phyloP scores from a whole-genome alignment of 805 yeast genomes.

The Lachancea kluyveri region DNA sequence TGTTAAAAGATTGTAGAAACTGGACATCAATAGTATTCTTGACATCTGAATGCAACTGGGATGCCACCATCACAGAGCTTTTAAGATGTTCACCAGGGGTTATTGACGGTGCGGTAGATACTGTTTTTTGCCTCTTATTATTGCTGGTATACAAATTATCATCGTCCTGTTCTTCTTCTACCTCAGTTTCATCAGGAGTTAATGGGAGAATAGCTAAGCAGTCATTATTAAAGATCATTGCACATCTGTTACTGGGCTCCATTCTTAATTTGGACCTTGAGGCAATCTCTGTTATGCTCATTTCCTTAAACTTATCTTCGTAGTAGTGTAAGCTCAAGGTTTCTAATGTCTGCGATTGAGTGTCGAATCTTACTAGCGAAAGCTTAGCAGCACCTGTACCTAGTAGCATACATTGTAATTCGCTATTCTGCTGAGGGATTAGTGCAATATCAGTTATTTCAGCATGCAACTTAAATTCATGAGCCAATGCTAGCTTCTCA shows the following conservation, averaged over 20 bases:
- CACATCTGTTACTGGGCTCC: slow-evolving; percentile 57
- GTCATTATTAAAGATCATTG: slow-evolving; percentile 58
- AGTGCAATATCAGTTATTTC: slow-evolving; percentile 50
- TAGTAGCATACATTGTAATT: slow-evolving; percentile 55
- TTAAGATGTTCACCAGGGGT: too few relatives aligned
- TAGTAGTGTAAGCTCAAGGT: slow-evolving; percentile 83
- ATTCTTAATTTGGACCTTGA: slow-evolving; percentile 41
- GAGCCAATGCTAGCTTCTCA: slow-evolving; percentile 35
- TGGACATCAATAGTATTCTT: slow-evolving; percentile 62
- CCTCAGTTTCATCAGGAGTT: slow-evolving; percentile 37
- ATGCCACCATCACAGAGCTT: slow-evolving; percentile 56
- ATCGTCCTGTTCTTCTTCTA: slow-evolving; percentile 29
- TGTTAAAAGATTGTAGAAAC: slow-evolving; percentile 68
- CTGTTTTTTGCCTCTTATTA: slow-evolving; percentile 6
- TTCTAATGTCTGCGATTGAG: slow-evolving; percentile 41
- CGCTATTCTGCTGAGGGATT: slow-evolving; percentile 43
- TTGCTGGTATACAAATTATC: slow-evolving; percentile 10
- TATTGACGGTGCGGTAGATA: slow-evolving; percentile 1
- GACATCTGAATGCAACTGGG: slow-evolving; percentile 50
- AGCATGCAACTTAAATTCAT: slow-evolving; percentile 73
- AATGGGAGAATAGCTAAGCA: slow-evolving; percentile 69
- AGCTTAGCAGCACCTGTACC: slow-evolving; percentile 72
- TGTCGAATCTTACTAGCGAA: slow-evolving; percentile 70
- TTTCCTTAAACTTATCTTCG: slow-evolving; percentile 56
- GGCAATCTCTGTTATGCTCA: slow-evolving; percentile 34